Evolutionary conservation across 495 filamentous ascomycete species (phyloP).

Genomic region (Aspergillus conjunctus): DNA sequence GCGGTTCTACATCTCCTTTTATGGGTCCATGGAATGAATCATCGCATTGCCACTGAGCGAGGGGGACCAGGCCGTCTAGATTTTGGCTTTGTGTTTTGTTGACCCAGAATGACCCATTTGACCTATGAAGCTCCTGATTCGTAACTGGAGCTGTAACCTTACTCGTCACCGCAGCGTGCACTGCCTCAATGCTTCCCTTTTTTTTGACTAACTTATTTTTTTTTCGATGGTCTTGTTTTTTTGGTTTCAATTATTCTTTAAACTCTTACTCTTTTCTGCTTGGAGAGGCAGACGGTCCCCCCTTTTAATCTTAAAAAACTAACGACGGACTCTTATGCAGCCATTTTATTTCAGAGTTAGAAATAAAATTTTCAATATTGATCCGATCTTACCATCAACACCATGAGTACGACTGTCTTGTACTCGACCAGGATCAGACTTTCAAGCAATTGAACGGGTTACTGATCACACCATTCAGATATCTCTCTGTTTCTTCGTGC

Average conservation of each 20-base stretch:
- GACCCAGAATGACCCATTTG: conserved; percentile 1
- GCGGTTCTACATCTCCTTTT: not conserved
- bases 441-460: too few relatives aligned
- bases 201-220: not conserved
- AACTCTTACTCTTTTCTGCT: not conserved
- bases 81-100: not conserved
- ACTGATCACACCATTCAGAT: too few relatives aligned
- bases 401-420: too few relatives aligned
- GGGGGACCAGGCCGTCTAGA: not conserved
- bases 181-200: conserved; percentile 28
- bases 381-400: too few relatives aligned
- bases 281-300: not conserved
- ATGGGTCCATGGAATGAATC: not conserved
- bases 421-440: too few relatives aligned
- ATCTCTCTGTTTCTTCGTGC: not conserved
- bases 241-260: not conserved
- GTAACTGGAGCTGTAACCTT: conserved; percentile 18
- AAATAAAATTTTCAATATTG: too few relatives aligned
- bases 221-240: not conserved
- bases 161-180: conserved; percentile 28
- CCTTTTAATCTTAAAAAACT: not conserved
- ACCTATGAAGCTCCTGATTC: conserved; percentile 4
- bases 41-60: not conserved
- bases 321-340: not conserved
- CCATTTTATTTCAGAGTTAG: too few relatives aligned